Evolutionary conservation across 1,139 yeast genomes (phyloP), one percentile per base, ranked within the genome.

Genomic region (Arxiozyma telluris): DNA sequence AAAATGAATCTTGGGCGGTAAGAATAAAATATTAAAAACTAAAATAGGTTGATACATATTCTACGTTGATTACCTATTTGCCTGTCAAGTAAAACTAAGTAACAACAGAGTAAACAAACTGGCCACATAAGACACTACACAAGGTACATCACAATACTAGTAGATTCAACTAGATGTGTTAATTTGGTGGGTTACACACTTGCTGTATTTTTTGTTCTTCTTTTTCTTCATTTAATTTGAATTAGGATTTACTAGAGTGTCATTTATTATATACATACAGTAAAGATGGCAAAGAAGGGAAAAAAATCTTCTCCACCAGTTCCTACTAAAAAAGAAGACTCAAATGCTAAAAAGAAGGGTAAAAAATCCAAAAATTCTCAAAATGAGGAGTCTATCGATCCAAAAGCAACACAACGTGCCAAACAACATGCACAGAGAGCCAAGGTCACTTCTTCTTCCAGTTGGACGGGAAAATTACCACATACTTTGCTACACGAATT

Each of bases 401-500:
- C 43, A 53, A 48, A 43, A 2, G 58, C 58, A 22, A 63, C 59
- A 20, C 60, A 54, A 22, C 58, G 55, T 49, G 61, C 57, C 49
- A 54, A 63, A 15, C 63, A 63, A 50, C 64, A 55, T 47, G 61
- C 55, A 18, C 62, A 62, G 57, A 64, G 80, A 55, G 68, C 77
- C 15, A 68, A 76, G n/a, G 83, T 83, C 0, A 79, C 87, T 0
- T 76, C 81, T 1, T 74, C 83, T 1, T 70, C 81, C 1, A 81
- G 86, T 25, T 91, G 98, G 97, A 90, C 97, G 1, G 98, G 98
- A 1, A 93, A 93, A 63, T 73, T 93, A 15, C 98, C 98, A 0
- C 90, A 88, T 2, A 84, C 95, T 0, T 70, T 93, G 41, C 75
- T 93, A 4, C 88, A 88, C 65, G 98, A 93, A 64, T 86, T 84